These are phyloP conservation scores for Jaenimonas drosophilae DNA, from an alignment of 208 protist species.

Conservation along the genomic window DNA sequence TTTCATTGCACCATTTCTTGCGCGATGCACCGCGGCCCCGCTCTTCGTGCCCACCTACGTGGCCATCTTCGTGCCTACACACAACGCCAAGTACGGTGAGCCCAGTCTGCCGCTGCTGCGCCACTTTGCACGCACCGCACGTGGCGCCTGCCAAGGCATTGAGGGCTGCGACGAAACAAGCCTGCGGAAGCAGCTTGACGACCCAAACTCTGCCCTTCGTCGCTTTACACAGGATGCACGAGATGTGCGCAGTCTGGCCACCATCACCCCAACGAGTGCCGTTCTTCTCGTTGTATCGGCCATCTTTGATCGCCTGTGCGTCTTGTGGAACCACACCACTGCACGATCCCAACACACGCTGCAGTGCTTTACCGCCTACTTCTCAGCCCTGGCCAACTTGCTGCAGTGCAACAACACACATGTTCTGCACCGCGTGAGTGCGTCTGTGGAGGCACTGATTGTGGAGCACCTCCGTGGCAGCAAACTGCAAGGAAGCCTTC, in stretches of 20 bases:
- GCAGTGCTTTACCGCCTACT: conserved; percentile 62
- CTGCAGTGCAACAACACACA: conserved; percentile 48
- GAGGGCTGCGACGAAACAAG: conserved; percentile 42
- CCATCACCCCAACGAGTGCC: conserved; percentile 40
- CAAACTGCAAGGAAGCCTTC: conserved; percentile 35
- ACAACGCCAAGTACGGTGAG: conserved; percentile 24
- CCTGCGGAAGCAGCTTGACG: conserved; percentile 22
- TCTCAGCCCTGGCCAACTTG: conserved; percentile 64
- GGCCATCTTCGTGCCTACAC: conserved; percentile 30
- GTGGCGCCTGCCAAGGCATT: conserved; percentile 36
- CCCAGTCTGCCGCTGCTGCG: conserved; percentile 36
- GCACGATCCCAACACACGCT: conserved; percentile 13
- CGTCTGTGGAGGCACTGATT: conserved; percentile 68
- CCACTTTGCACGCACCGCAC: conserved; percentile 53
- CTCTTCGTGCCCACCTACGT: conserved; percentile 77
- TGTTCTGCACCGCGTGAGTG: conserved; percentile 71
- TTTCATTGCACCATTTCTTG: conserved; percentile 44
- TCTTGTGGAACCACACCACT: conserved; percentile 36
- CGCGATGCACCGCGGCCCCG: conserved; percentile 39
- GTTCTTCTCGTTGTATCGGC: conserved; percentile 67
- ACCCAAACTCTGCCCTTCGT: conserved; percentile 11
- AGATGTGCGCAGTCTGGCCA: conserved; percentile 11
- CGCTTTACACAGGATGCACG: too few relatives aligned
- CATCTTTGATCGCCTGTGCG: conserved; percentile 68
- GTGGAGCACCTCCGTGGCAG: conserved; percentile 58